phyloP scores from a whole-genome alignment of 2,329 filamentous ascomycete species.

The Fusarium poae region DNA sequence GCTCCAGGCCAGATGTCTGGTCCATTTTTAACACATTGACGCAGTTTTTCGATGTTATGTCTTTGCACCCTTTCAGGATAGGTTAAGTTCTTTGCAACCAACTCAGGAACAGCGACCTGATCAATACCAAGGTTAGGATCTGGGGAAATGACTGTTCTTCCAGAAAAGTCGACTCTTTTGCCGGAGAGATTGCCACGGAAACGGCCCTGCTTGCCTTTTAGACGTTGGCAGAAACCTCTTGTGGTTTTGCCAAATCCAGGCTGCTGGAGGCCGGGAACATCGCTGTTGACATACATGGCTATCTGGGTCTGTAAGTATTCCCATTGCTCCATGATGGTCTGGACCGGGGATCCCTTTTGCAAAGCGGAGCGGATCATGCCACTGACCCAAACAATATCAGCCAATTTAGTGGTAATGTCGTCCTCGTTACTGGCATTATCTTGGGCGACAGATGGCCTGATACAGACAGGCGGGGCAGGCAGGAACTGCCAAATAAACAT shows the following conservation, averaged over 20 bases:
- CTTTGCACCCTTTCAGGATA: slow-evolving; percentile 90
- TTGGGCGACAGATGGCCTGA: slow-evolving; percentile 92
- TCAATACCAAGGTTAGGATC: slow-evolving; percentile 95
- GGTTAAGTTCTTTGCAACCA: slow-evolving; percentile 96
- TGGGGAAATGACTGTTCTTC: slow-evolving; percentile 95
- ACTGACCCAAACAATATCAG: slow-evolving; percentile 94
- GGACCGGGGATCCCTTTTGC: slow-evolving; percentile 84
- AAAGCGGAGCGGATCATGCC: slow-evolving; percentile 86
- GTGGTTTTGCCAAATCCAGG: slow-evolving; percentile 89
- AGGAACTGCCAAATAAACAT: slow-evolving; percentile 99
- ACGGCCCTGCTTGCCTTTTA: slow-evolving; percentile 97
- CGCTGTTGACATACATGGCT: slow-evolving; percentile 98
- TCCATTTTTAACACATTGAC: slow-evolving; percentile 80
- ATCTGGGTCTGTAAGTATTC: slow-evolving; percentile 96
- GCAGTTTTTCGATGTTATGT: slow-evolving; percentile 87
- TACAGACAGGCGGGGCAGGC: slow-evolving; percentile 92
- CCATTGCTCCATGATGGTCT: slow-evolving; percentile 98
- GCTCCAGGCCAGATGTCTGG: slow-evolving; percentile 87
- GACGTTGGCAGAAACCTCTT: slow-evolving; percentile 91
- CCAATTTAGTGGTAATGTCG: slow-evolving; percentile 95
- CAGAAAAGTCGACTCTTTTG: slow-evolving; percentile 98
- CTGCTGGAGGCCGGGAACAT: slow-evolving; percentile 92
- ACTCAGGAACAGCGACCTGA: slow-evolving; percentile 88
- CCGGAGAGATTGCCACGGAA: slow-evolving; percentile 97
- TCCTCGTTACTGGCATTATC: slow-evolving; percentile 95